These are phyloP conservation scores for Bryoglossum gracile DNA, from an alignment of 495 filamentous ascomycete genomes.

Conservation along the genomic window DNA sequence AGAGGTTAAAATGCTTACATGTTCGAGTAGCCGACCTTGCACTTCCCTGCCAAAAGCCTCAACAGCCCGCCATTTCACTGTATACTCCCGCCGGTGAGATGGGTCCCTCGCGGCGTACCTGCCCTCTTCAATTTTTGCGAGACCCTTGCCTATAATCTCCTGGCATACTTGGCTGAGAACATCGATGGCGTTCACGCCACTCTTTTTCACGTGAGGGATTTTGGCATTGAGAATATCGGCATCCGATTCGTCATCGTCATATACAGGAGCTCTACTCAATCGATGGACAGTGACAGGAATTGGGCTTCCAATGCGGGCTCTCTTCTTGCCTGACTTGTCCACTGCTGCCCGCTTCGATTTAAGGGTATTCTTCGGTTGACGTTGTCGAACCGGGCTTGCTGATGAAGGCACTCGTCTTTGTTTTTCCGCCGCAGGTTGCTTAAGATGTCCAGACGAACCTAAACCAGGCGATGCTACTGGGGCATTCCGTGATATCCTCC, in stretches of 20 bases:
- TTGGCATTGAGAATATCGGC: constrained; percentile 37
- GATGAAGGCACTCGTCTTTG: neutral
- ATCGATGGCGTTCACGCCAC: constrained; percentile 61
- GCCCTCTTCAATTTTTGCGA: constrained; percentile 38
- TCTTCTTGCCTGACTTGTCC: constrained; percentile 5
- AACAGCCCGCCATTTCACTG: constrained; percentile 54
- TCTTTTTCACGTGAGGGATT: constrained; percentile 47
- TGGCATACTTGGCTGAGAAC: constrained; percentile 63
- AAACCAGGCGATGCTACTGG: constrained; percentile 10
- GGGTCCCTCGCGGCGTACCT: constrained; percentile 32
- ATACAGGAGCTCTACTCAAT: constrained; percentile 12
- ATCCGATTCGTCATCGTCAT: constrained; percentile 29
- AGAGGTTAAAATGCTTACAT: constrained; percentile 34
- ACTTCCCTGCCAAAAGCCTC: constrained; percentile 64
- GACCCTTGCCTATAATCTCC: constrained; percentile 51
- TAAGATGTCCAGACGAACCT: neutral
- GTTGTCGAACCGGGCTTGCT: constrained; percentile 15
- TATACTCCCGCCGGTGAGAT: constrained; percentile 43
- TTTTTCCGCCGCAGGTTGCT: neutral
- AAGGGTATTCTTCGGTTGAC: constrained; percentile 15
- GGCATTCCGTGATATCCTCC: constrained; percentile 7
- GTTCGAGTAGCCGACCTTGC: constrained; percentile 53
- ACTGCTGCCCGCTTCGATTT: constrained; percentile 2
- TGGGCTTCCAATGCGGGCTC: constrained; percentile 13
- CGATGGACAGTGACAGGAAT: constrained; percentile 25